A percentile compares a stretch with the other conserved stretches of the same genome.
These are phyloP conservation scores for Lentithecium fluviatile DNA, from an alignment of 495 filamentous ascomycete species.

Conservation along the genomic window DNA sequence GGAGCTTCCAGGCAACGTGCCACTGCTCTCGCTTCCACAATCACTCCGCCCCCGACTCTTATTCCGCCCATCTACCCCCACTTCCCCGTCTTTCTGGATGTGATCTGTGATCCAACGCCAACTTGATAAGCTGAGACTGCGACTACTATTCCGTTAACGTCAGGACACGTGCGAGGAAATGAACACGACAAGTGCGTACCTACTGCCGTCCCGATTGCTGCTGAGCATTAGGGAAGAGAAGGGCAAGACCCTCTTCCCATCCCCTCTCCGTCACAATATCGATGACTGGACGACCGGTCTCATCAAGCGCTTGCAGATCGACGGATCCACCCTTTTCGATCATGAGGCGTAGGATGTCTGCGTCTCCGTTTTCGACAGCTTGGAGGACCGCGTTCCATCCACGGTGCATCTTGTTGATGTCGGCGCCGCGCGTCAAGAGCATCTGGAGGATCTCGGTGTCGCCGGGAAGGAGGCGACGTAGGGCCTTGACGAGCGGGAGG, in stretches of 20 bases:
- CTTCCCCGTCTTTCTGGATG: not conserved
- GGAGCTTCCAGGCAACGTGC: too few relatives aligned
- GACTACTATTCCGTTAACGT: not conserved
- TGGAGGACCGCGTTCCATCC: conserved; percentile 52
- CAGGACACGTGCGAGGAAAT: not conserved
- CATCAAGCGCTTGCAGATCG: conserved; percentile 47
- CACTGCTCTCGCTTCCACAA: not conserved
- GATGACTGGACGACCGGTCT: conserved; percentile 43
- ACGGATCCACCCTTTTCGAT: conserved; percentile 46
- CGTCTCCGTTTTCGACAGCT: conserved; percentile 39
- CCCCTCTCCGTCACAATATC: conserved; percentile 42
- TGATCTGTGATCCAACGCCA: not conserved
- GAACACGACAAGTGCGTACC: not conserved
- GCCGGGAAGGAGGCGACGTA: conserved; percentile 50
- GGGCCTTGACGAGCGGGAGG: conserved; percentile 55
- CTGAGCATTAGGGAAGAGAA: conserved; percentile 22
- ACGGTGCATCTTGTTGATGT: conserved; percentile 55
- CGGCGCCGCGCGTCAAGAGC: conserved; percentile 52
- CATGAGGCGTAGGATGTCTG: conserved; percentile 47
- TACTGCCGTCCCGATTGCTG: conserved; percentile 10
- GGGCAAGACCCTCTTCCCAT: conserved; percentile 23
- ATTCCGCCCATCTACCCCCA: not conserved
- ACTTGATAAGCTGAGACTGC: not conserved
- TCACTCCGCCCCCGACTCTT: not conserved
- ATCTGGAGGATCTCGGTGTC: conserved; percentile 53